These are phyloP conservation scores for Nowakowskiella sp. DNA, from an alignment of 192 early-diverging fungal species.

Conservation along the genomic window DNA sequence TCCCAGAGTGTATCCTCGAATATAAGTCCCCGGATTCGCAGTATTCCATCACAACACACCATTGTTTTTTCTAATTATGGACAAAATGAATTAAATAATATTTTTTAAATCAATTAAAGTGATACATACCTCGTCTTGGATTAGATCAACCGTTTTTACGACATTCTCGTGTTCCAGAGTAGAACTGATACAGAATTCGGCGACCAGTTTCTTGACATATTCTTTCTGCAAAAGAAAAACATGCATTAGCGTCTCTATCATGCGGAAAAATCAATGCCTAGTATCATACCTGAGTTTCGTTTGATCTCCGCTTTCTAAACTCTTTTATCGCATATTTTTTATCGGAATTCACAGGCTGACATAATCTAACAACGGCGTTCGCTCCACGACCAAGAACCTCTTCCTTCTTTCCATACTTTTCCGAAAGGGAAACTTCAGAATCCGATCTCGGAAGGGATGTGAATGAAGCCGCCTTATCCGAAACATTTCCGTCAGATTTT, in stretches of 20 bases:
- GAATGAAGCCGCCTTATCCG: too few species aligned
- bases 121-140: slow-evolving; percentile 82
- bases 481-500: too few species aligned
- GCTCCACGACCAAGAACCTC: slow-evolving; percentile 77
- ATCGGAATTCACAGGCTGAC: slow-evolving; percentile 49
- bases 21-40: slow-evolving; percentile 90
- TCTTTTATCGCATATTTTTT: slow-evolving; percentile 87
- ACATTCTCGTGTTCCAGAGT: slow-evolving; percentile 85
- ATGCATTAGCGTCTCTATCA: background rate
- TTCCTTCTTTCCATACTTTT: slow-evolving; percentile 81
- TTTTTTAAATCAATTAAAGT: background rate
- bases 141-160: slow-evolving; percentile 90
- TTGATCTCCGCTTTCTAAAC: slow-evolving; percentile 75
- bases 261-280: background rate
- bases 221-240: slow-evolving; percentile 55
- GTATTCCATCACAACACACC: slow-evolving; percentile 86
- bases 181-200: slow-evolving; percentile 93
- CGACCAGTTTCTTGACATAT: slow-evolving; percentile 89
- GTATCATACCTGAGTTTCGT: slow-evolving; percentile 54
- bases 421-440: slow-evolving; percentile 40
- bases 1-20: slow-evolving; percentile 62
- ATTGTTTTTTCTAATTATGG: slow-evolving; percentile 25
- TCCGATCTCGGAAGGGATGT: slow-evolving; percentile 11
- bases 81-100: background rate
- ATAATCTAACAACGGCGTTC: slow-evolving; percentile 83